Base-by-base conservation (phyloP, 73 alveolate genomes). In the Uronychia setigera region DNA sequence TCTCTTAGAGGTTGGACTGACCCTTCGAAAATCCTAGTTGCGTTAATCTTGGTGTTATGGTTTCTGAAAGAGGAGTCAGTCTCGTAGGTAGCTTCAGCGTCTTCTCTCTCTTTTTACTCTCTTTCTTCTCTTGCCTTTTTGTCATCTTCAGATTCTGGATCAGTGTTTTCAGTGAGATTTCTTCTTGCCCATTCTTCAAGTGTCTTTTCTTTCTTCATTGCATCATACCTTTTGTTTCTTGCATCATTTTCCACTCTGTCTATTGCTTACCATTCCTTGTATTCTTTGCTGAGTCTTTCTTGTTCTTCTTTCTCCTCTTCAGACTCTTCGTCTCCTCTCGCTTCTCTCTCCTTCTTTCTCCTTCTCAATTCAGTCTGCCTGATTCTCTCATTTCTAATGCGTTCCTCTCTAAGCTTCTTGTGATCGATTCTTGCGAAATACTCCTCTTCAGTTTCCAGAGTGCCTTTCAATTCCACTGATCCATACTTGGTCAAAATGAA, bases 371-470 rank as follows among this genome's bases (percentile, higher is more conserved):
- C 26, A 58, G 76, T 28, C 32, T 81, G 29, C 78, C 89, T 35
- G 60, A 80, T 32, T 82, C 83, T 29, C 74, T 82, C 57, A 32
- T 34, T 35, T 82, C 57, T 14, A 74, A 82, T 31, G 31, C 33
- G n/a, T 34, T 14, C 11, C 82, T 33, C 29, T 31, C 29, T 74
- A 25, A 11, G 5, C 67, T 46, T 46, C 67, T 11, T 19, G n/a
- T 19, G 5, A 46, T 46, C 67, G 19, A 46, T 19, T 46, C 67
- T 46, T 46, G 67, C n/a, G 67, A 11, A 46, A 46, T 46, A 46
- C 67, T 46, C 67, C 67, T 46, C n/a, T 19, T 46, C 67, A 11
- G 67, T 46, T 46, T 46, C 67, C 5, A 46, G 67, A 5, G 19
- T 46, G n/a, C n/a, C 67, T 46, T 46, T 46, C 67, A 46, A 19